Evolutionary conservation across 2,329 filamentous ascomycete genomes (phyloP).

Genomic region (Colletotrichum australisinense): DNA sequence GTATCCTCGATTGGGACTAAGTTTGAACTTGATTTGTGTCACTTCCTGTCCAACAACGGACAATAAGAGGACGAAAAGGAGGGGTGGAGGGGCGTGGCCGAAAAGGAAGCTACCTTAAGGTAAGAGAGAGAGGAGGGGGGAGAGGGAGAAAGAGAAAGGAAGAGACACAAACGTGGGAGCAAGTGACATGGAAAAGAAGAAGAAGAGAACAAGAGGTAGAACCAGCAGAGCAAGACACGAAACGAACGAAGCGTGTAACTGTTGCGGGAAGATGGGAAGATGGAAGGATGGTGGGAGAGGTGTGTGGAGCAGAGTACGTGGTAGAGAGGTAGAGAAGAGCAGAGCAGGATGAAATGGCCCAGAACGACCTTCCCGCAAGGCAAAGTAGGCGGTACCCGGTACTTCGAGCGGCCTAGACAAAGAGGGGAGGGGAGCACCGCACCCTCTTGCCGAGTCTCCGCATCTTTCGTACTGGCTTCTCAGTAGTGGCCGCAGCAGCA

Average conservation of each 20-base stretch:
- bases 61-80: neutral
- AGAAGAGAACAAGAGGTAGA: neutral
- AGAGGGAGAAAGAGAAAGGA: neutral
- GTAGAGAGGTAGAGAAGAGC: neutral
- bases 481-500: too few relatives aligned
- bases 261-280: neutral
- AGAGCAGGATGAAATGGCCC: neutral
- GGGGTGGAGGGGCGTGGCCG: neutral
- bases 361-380: neutral
- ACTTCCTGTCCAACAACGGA: constrained; percentile 19
- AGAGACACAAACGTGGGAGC: neutral
- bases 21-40: constrained; percentile 9
- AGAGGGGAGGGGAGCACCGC: neutral
- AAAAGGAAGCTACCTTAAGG: neutral
- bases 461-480: too few relatives aligned
- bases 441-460: neutral
- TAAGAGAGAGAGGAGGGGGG: neutral
- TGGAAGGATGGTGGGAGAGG: neutral
- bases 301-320: neutral
- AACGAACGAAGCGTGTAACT: neutral
- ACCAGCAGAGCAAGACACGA: neutral
- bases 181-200: neutral
- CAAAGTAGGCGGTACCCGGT: constrained; percentile 15
- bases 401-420: neutral
- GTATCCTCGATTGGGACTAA: neutral